phyloP scores from a whole-genome alignment of 2,329 filamentous ascomycete species.

The Penicillium occitanis region DNA sequence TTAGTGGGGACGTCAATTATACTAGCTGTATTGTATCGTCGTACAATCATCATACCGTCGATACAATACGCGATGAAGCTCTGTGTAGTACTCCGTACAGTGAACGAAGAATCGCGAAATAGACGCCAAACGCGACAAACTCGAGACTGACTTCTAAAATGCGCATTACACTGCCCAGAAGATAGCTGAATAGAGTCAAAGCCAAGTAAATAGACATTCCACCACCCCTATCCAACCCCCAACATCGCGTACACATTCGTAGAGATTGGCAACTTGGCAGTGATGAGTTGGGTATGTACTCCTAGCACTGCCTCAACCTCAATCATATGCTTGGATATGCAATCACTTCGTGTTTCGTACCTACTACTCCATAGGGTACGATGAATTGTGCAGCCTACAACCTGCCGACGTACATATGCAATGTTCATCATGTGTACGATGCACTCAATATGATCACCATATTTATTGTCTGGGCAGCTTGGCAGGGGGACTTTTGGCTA shows the following conservation, averaged over 20 bases:
- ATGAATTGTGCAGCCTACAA: background rate
- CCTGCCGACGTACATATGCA: background rate
- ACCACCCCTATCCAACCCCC: background rate
- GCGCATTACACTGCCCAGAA: background rate
- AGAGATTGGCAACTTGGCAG: constrained; percentile 1
- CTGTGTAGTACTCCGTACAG: background rate
- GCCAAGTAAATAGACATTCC: constrained; percentile 2
- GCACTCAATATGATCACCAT: constrained; percentile 12
- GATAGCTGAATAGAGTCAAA: background rate
- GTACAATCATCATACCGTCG: background rate
- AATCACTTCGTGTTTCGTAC: too few relatives aligned
- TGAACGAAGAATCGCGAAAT: background rate
- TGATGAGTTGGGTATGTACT: constrained; percentile 6
- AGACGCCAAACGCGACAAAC: constrained; percentile 1
- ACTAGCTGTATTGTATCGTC: background rate
- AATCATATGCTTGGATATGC: background rate
- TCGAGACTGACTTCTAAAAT: background rate
- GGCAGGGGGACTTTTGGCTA: constrained; percentile 11
- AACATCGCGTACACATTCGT: background rate
- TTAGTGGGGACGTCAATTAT: background rate
- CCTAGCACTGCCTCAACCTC: background rate
- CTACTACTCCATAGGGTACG: too few relatives aligned
- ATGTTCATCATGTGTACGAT: background rate
- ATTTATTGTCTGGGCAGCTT: constrained; percentile 19
- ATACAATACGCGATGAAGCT: background rate